Conservation (phyloP, 2,329 filamentous ascomycete species). For the Alternaria angustiovoidea region DNA sequence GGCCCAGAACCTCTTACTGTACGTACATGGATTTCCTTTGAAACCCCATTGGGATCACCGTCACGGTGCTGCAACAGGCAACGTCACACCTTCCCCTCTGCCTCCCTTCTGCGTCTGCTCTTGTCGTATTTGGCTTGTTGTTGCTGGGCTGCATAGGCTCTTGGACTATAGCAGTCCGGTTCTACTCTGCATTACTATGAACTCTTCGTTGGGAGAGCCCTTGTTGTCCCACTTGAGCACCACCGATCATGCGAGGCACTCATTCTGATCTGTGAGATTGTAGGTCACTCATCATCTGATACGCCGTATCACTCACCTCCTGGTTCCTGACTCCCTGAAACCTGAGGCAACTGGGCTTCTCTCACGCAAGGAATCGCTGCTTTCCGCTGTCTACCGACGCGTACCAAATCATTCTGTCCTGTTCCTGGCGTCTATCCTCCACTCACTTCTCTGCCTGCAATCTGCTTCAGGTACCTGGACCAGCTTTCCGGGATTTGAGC, state of each 20-base stretch:
- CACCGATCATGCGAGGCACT: conserved; percentile 39
- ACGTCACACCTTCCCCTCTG: conserved; percentile 38
- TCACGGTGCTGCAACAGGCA: conserved; percentile 41
- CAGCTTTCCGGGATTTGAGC: conserved; percentile 9
- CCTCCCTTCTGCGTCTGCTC: conserved; percentile 25
- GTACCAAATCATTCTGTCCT: conserved; percentile 22
- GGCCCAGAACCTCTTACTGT: conserved; percentile 51
- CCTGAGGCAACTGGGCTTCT: conserved; percentile 21
- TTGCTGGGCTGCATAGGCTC: conserved; percentile 8
- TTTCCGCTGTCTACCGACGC: conserved; percentile 30
- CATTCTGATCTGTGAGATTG: conserved; percentile 35
- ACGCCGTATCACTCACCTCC: conserved; percentile 16
- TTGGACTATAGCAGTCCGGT: conserved; percentile 16
- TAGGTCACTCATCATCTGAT: conserved; percentile 39
- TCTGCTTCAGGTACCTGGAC: conserved; percentile 21
- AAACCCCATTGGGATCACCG: conserved; percentile 45
- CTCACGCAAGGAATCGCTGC: conserved; percentile 39
- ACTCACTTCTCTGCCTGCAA: conserved; percentile 14
- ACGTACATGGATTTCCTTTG: conserved; percentile 44
- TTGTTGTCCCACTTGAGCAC: conserved; percentile 31
- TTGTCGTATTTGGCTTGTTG: conserved; percentile 13
- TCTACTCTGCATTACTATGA: conserved; percentile 27
- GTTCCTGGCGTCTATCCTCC: conserved; percentile 27
- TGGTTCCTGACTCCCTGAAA: conserved; percentile 28
- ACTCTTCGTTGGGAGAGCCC: conserved; percentile 25